Base-by-base conservation (phyloP, 495 filamentous ascomycete genomes). In the Aspergillus cristatus region DNA sequence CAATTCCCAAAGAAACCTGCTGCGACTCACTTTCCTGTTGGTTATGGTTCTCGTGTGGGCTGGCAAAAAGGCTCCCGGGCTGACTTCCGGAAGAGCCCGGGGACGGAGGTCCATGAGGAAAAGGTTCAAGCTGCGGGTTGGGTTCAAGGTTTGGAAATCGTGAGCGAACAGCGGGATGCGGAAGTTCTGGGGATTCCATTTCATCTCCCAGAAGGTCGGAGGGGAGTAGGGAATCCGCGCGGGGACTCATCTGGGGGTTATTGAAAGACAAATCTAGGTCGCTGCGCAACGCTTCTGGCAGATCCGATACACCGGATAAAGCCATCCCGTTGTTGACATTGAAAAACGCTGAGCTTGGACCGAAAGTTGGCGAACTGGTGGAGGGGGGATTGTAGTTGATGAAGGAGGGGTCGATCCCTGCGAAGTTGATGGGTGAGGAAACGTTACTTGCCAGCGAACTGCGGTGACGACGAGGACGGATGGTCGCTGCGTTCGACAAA, bases 141-240 rank as follows among this genome's bases (percentile, higher is more conserved):
- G 57, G 47, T 37, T 60, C 51, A 54, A 65, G 43, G 31, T 61
- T 53, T 13, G 66, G 47, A 30, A 66, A 64, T 43, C 62, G 40
- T 50, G 48, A 59, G 51, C 38, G 56, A 43, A 43, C 63, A 48
- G 53, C 52, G 50, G 48, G 68, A 40, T 41, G 51, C 38, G 42
- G 76, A 62, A 61, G 71, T 67, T 56, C 65, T 1, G 77, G 71
- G 6, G 69, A 68, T 40, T 88, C 86, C 32, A n/a, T n/a, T 24
- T 89, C 86, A 41, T 87, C 76, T 2, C 82, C 60, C 45, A 94
- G 78, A 38, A 94, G 76, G 44, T 84, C 82, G 1, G 84, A 86
- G 15, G 86, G 86, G 16, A 94, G 62, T 17, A 91, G 66, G 15
- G 81, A 70, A 34, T 84, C 75, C 7, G 86, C 86, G 10, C 83